Evolutionary conservation across 495 filamentous ascomycete genomes (phyloP).

Genomic region (Penicillium cinerascens): DNA sequence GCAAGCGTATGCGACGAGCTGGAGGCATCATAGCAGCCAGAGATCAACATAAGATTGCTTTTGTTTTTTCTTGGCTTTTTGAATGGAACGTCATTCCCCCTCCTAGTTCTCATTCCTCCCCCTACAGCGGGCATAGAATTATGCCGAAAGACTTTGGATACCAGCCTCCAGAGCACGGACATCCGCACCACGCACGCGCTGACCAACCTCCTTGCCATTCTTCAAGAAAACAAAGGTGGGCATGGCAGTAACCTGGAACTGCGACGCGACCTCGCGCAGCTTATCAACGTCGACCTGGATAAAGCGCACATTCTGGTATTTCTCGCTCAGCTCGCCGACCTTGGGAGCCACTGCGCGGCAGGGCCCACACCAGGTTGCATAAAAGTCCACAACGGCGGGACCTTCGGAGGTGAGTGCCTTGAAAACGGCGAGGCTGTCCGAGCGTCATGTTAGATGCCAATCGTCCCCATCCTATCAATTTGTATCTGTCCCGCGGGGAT

Average conservation of each 20-base stretch:
- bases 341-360: conserved; percentile 26
- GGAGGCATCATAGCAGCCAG: too few species aligned
- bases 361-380: conserved; percentile 30
- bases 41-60: too few species aligned
- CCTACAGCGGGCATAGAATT: neutral
- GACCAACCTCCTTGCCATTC: conserved; percentile 54
- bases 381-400: conserved; percentile 28
- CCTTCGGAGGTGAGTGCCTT: conserved; percentile 27
- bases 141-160: conserved; percentile 28
- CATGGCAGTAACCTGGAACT: conserved; percentile 81
- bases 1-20: too few species aligned
- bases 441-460: conserved; percentile 3
- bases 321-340: conserved; percentile 29
- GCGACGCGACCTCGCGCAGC: conserved; percentile 63
- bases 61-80: too few species aligned
- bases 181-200: conserved; percentile 74
- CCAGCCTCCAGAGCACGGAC: conserved; percentile 52
- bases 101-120: neutral
- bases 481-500: neutral
- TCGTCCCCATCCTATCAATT: neutral
- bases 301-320: conserved; percentile 59
- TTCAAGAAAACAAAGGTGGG: conserved; percentile 83
- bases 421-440: conserved; percentile 27
- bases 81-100: neutral
- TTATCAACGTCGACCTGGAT: conserved; percentile 87